Base-by-base conservation (phyloP, 495 filamentous ascomycete genomes). In the Aspergillus hancockii region DNA sequence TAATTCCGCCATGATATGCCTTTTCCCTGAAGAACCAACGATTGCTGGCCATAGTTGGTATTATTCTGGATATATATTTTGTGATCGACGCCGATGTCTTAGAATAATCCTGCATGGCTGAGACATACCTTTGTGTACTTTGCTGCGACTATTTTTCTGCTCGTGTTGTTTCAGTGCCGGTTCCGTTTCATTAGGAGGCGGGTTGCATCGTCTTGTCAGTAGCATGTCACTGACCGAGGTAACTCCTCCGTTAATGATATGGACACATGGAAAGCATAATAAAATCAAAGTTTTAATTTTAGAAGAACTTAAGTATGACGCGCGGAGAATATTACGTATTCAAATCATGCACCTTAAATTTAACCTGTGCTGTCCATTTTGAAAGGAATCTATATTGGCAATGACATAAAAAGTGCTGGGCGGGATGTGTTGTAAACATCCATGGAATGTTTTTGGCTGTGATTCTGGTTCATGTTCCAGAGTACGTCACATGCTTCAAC, bases 1-100 rank as follows among this genome's bases (percentile, higher is more conserved):
- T 21, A 21, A 18, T 8, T 47, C 23, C 2, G 8, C 21, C 43
- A 47, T 12, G 36, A 55, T 32, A 31, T 46, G 18, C 10, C 16
- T 30, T n/a, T 45, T 19, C 14, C 16, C 14, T 6, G 7, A n/a
- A 41, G 38, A 41, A 4, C 43, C 54, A 57, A 57, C 38, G 7
- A 36, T 0, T 57, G 54, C 54, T 23, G 54, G 54, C n/a, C 54
- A 57, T 49, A 30, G 43, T 57, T 57, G 54, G 54, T 2, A 38
- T 16, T 30, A 45, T 45, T n/a, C 22, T 40, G 22, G 9, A 40
- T 53, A 38, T 53, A 23, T 38, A 28, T n/a, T n/a, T 40, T 16
- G 38, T 23, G 34, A 53, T 53, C 8, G 14, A 53, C 4, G 13
- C 51, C 14, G 21, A 28, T 53, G 31, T 6, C 12, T 53, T 21